phyloP scores from a whole-genome alignment of 2,329 filamentous ascomycete genomes.

The Pestalotiopsis sp. region DNA sequence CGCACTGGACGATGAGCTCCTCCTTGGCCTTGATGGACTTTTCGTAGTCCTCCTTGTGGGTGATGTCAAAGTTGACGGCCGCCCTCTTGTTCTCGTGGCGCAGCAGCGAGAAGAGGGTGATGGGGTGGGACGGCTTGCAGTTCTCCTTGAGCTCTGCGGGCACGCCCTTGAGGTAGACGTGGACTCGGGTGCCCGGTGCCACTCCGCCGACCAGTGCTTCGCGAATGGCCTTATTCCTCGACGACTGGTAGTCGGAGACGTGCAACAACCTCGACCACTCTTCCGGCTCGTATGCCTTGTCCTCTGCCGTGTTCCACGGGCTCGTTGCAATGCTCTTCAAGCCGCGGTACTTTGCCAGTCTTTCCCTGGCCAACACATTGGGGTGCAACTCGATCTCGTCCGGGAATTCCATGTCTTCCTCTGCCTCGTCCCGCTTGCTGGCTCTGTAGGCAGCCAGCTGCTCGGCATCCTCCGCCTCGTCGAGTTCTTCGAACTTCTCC shows the following conservation, averaged over 20 bases:
- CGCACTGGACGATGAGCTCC: slow-evolving; percentile 88
- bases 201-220: slow-evolving; percentile 92
- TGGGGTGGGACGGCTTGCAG: slow-evolving; percentile 58
- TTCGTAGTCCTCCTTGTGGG: slow-evolving; percentile 75
- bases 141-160: slow-evolving; percentile 45
- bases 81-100: slow-evolving; percentile 95
- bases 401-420: slow-evolving; percentile 93
- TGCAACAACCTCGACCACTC: slow-evolving; percentile 87
- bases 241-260: slow-evolving; percentile 86
- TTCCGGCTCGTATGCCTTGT: slow-evolving; percentile 82
- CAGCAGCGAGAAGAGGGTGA: slow-evolving; percentile 83
- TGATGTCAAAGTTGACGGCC: slow-evolving; percentile 86
- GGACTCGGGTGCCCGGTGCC: slow-evolving; percentile 78
- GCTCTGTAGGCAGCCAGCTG: slow-evolving; percentile 82
- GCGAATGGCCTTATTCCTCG: slow-evolving; percentile 73
- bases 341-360: slow-evolving; percentile 84
- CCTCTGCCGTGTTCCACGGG: slow-evolving; percentile 86
- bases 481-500: slow-evolving; percentile 84
- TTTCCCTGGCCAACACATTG: slow-evolving; percentile 81
- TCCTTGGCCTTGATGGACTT: slow-evolving; percentile 87
- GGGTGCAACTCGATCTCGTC: slow-evolving; percentile 96
- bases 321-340: slow-evolving; percentile 90
- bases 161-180: slow-evolving; percentile 69
- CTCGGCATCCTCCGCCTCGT: slow-evolving; percentile 78
- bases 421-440: slow-evolving; percentile 76